Conservation (phyloP, 2,329 filamentous ascomycete species). For the Alternaria infectoria region DNA sequence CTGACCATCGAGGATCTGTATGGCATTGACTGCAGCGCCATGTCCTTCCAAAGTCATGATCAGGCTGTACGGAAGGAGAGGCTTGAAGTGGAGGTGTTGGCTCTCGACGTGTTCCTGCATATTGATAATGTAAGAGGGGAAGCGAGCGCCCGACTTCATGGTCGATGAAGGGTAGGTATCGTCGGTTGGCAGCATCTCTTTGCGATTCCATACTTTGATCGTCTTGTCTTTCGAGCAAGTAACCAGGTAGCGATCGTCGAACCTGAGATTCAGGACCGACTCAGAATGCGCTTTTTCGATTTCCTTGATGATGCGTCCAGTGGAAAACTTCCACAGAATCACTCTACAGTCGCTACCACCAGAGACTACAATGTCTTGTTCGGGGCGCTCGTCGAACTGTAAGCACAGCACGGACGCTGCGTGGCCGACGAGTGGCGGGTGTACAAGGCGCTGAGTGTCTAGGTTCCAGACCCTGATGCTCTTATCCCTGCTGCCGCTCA, state of each 20-base stretch:
- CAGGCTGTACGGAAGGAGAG: slow-evolving; percentile 72
- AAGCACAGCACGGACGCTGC: slow-evolving; percentile 88
- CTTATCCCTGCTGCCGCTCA: slow-evolving; percentile 90
- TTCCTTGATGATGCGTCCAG: slow-evolving; percentile 79
- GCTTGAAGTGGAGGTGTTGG: slow-evolving; percentile 56
- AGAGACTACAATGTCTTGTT: slow-evolving; percentile 91
- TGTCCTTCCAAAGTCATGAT: slow-evolving; percentile 85
- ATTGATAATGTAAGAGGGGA: slow-evolving; percentile 63
- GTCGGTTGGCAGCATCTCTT: slow-evolving; percentile 50
- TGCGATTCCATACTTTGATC: slow-evolving; percentile 94
- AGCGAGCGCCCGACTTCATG: slow-evolving; percentile 52
- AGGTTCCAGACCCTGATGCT: slow-evolving; percentile 91
- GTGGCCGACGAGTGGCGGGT: slow-evolving; percentile 78
- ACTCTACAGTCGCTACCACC: slow-evolving; percentile 92
- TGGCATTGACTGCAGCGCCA: slow-evolving; percentile 90
- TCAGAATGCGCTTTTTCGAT: slow-evolving; percentile 81
- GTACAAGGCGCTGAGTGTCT: slow-evolving; percentile 76
- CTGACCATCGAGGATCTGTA: slow-evolving; percentile 83
- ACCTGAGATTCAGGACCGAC: slow-evolving; percentile 91
- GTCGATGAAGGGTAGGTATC: slow-evolving; percentile 50
- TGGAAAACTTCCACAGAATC: slow-evolving; percentile 93
- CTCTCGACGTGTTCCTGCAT: slow-evolving; percentile 48
- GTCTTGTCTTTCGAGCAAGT: slow-evolving; percentile 98
- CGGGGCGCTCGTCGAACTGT: slow-evolving; percentile 87
- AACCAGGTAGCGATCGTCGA: slow-evolving; percentile 88